Evolutionary conservation across 2,329 filamentous ascomycete genomes (phyloP).

Genomic region (Paraphaeosphaeria sporulosa): DNA sequence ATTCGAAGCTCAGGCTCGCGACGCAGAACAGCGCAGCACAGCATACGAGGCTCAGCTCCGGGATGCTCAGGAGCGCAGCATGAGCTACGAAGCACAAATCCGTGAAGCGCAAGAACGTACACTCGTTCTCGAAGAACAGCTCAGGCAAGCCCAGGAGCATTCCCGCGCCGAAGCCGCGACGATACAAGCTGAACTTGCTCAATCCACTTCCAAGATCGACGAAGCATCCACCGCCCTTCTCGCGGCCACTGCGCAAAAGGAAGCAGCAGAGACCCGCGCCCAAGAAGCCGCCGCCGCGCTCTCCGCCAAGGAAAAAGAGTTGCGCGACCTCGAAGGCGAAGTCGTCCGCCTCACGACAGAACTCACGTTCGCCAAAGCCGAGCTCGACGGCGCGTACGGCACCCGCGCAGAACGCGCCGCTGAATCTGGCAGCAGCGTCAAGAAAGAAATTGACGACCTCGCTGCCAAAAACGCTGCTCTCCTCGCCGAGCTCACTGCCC

Average conservation of each 20-base stretch:
- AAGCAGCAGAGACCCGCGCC: slow-evolving; percentile 41
- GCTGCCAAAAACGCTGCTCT: slow-evolving; percentile 54
- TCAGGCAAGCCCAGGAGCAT: slow-evolving; percentile 46
- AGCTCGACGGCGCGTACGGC: slow-evolving; percentile 94
- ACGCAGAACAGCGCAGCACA: slow-evolving; percentile 39
- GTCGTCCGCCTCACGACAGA: slow-evolving; percentile 74
- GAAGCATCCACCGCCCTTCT: slow-evolving; percentile 35
- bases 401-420: slow-evolving; percentile 72
- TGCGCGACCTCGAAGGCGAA: slow-evolving; percentile 63
- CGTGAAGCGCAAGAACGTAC: slow-evolving; percentile 43
- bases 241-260: slow-evolving; percentile 37
- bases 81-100: slow-evolving; percentile 42
- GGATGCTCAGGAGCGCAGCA: slow-evolving; percentile 32
- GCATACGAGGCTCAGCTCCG: slow-evolving; percentile 30
- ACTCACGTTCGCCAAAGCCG: slow-evolving; percentile 87
- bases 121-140: slow-evolving; percentile 41
- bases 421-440: slow-evolving; percentile 65
- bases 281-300: slow-evolving; percentile 37
- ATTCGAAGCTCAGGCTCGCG: slow-evolving; percentile 36
- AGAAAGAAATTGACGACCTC: slow-evolving; percentile 66
- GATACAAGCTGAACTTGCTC: slow-evolving; percentile 46
- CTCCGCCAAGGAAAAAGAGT: slow-evolving; percentile 45
- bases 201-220: slow-evolving; percentile 43
- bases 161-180: slow-evolving; percentile 44
- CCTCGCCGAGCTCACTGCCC: slow-evolving; percentile 51